A percentile compares a stretch with the other conserved stretches of the same genome.
phyloP scores from a whole-genome alignment of 257 asterid genomes.

The Gentiana dahurica region DNA sequence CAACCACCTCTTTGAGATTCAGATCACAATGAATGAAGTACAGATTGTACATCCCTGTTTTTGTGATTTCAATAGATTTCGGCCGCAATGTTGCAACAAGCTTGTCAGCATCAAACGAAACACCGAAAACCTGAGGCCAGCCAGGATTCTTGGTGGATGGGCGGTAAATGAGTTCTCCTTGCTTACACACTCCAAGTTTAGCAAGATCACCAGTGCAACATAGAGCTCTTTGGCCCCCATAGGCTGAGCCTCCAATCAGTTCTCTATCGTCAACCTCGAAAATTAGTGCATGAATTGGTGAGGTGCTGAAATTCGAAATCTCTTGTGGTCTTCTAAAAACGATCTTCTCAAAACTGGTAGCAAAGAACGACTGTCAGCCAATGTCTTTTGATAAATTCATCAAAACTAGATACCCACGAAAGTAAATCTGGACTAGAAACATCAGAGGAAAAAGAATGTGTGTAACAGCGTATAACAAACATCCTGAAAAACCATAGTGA shows the following conservation, averaged over 20 bases:
- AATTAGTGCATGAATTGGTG: constrained; percentile 53
- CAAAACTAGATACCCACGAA: not conserved
- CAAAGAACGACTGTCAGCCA: constrained; percentile 18
- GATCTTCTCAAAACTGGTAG: constrained; percentile 69
- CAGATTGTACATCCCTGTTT: constrained; percentile 92
- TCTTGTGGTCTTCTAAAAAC: constrained; percentile 66
- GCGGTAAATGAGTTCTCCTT: constrained; percentile 75
- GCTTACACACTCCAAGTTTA: constrained; percentile 85
- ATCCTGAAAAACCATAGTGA: not conserved
- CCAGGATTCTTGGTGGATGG: constrained; percentile 67
- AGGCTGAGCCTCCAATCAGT: constrained; percentile 84
- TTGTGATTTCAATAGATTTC: constrained; percentile 56
- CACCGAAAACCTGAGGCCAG: constrained; percentile 86
- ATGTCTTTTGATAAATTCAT: not conserved
- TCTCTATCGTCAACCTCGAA: constrained; percentile 95
- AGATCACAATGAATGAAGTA: constrained; percentile 89
- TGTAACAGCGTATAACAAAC: too few relatives aligned
- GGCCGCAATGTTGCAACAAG: constrained; percentile 44
- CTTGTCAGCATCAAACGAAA: constrained; percentile 45
- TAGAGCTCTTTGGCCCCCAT: constrained; percentile 94
- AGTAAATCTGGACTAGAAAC: not conserved
- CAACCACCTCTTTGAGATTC: constrained; percentile 50
- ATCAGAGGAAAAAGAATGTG: not conserved
- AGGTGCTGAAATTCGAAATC: constrained; percentile 61
- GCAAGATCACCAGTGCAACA: constrained; percentile 91